Evolutionary conservation across 768 basidiomycete species (phyloP), one percentile per base, ranked within the genome.

Genomic region (Coprinopsis marcescibilis): DNA sequence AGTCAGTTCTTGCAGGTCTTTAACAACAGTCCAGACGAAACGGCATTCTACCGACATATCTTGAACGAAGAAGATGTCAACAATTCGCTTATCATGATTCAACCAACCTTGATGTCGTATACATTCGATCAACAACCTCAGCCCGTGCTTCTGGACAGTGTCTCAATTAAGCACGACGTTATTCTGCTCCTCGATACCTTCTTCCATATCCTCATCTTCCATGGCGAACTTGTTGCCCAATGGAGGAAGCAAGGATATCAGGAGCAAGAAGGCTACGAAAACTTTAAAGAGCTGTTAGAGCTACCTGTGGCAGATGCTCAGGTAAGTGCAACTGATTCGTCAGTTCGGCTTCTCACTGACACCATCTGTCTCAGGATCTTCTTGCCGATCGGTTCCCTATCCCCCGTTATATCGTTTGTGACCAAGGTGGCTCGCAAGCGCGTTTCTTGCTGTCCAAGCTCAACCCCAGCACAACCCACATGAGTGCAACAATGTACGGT

Each of bases 131-230:
- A 82, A 2, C 77, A 82, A 8, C 85, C 96, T 12, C 89, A 93
- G 56, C 96, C 96, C 14, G 95, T 98, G 25, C 74, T 99, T 15
- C 82, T 99, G 25, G 96, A 99, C 70, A 94, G 90, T 43, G 84
- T 99, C 36, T 98, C 95, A 40, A 97, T 98, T 69, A 93, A 95
- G 65, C 88, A 89, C 35, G 96, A 98, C 58, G 91, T 94, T 52
- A 84, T 99, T 59, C 82, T 99, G 24, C 79, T 99, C 8, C 84
- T 99, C 45, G 96, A 99, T 60, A 98, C 95, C 2, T 99, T 95
- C 79, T 98, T 99, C 91, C 95, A 99, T 62, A 96, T 98, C 55
- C 85, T 98, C 57, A 98, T 99, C 65, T 98, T 96, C 85, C 96
- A 99, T 61, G 96, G 96, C 17, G 91, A 95, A 64, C 89, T 91